Base-by-base conservation (phyloP, 345 rosid genomes). In the Acer yangbiense region DNA sequence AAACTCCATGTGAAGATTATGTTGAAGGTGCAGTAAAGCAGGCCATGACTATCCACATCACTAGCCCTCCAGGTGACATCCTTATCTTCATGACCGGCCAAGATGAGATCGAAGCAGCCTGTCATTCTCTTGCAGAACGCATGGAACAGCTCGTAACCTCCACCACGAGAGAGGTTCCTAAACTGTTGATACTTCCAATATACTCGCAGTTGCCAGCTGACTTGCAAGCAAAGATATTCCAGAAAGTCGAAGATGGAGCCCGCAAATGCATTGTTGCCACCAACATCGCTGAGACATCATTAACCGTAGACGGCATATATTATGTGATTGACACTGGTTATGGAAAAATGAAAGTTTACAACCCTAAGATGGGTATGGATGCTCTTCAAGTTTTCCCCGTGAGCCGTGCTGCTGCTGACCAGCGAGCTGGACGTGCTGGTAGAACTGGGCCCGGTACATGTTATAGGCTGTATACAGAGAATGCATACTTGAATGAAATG, bases 311-410 rank as follows among this genome's bases (percentile, higher is more conserved):
- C 83, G 99, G 99, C 55, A 96, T 96, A 62, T 96, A 73, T 74
- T 96, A 83, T 63, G 99, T 94, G 72, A 96, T 96, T 21, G 99
- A 96, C 84, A 91, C 99, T 0, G 99, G 99, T 32, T 96, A 92
- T 75, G 94, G 97, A 60, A 96, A 94, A 83, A 96, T 96, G 99
- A 96, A 96, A 82, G 98, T 94, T 72, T 96, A 94, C 84, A 96
- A 96, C 80, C 98, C 99, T 16, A 89, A 91, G 85, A 94, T 96
- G 99, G 99, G 98, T 80, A 96, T 96, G 99, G 99, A 96, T 83
- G 97, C 99, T 44, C 97, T 96, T 46, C 99, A 94, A 80, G 97
- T 96, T 70, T 94, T 94, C 81, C 99, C 99, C 8, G 90, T 87
- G n/a, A 96, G 97, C 74, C 99, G 94, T 65, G 98, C 99, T 52